These are phyloP conservation scores for Flaveria floridana DNA, from an alignment of 140 eudicot genomes.

Conservation along the genomic window DNA sequence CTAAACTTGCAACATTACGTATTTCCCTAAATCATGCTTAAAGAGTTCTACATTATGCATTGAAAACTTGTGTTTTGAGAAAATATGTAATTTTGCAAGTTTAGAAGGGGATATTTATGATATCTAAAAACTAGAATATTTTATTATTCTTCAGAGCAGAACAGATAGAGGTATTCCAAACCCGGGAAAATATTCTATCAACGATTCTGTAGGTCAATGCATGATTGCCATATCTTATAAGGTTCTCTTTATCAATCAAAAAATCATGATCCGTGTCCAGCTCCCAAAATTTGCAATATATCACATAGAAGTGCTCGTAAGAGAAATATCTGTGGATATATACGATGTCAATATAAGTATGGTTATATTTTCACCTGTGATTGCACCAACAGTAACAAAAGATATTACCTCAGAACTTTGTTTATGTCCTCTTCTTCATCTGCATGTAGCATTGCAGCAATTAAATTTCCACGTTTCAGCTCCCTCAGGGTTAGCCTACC, in stretches of 20 bases:
- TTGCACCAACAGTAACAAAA: neutral
- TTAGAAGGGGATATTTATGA: too few relatives aligned
- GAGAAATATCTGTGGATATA: constrained; percentile 64
- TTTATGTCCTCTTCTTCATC: constrained; percentile 96
- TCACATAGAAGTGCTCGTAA: constrained; percentile 87
- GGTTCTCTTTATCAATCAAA: constrained; percentile 82
- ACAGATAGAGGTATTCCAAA: constrained; percentile 32
- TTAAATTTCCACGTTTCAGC: constrained; percentile 75
- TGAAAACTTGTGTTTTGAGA: too few relatives aligned
- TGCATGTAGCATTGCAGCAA: constrained; percentile 88
- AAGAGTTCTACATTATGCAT: too few relatives aligned
- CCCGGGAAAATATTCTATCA: constrained; percentile 93
- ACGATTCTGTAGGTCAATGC: constrained; percentile 92
- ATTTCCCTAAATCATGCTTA: too few relatives aligned
- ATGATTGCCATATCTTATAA: constrained; percentile 89
- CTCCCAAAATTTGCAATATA: constrained; percentile 96
- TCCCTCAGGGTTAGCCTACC: constrained; percentile 90
- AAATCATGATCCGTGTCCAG: constrained; percentile 92
- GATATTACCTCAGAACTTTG: constrained; percentile 78
- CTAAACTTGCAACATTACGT: too few relatives aligned
- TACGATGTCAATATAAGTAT: neutral
- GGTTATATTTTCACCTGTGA: constrained; percentile 5
- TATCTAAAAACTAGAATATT: neutral
- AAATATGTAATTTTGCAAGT: too few relatives aligned
- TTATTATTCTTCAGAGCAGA: neutral